Evolutionary conservation across 2,329 filamentous ascomycete species (phyloP), one percentile per base, ranked within the genome.

Genomic region (Fusarium nelsonii): DNA sequence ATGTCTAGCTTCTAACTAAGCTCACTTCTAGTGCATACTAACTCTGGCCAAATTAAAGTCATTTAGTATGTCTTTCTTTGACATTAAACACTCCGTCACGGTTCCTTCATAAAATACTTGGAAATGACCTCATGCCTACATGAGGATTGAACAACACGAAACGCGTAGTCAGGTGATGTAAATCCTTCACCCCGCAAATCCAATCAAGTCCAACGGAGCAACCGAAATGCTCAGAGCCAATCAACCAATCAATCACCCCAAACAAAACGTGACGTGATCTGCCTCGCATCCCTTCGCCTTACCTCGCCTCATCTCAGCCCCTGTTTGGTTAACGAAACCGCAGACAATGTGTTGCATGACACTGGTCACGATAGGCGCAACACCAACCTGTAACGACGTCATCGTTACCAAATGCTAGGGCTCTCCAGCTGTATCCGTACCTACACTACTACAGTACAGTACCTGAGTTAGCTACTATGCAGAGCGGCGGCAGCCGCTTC

Each of bases 381-480:
- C 18, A 33, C 6, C 18, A 39, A 40, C n/a, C 14, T n/a, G 49
- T 30, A 58, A 32, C 50, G 34, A 69, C 60, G 65, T 66, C 65
- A 69, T 69, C 20, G 30, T 18, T 4, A 18, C 26, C 15, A 11
- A 20, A 26, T 34, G n/a, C 9, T 33, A 48, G 14, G 36, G 30
- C 12, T 20, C 7, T 26, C 40, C 30, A 30, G 30, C 30, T 8
- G 30, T 30, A 23, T 23, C 6, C 23, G 23, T 23, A 6, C 23
- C 30, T 30, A 30, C 30, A 30, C 30, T 30, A 30, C 30, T 11
- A 30, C 30, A 30, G 30, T 32, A 18, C 9, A 18, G 28, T 32
- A 45, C 26, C 15, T 18, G 8, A 16, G 34, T 8, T 30, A 30
- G 30, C 30, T 30, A 28, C n/a, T 28, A 57, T 66, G 55, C 34